Evolutionary conservation across 2,329 filamentous ascomycete species (phyloP).

Genomic region (Fusarium armeniacum): DNA sequence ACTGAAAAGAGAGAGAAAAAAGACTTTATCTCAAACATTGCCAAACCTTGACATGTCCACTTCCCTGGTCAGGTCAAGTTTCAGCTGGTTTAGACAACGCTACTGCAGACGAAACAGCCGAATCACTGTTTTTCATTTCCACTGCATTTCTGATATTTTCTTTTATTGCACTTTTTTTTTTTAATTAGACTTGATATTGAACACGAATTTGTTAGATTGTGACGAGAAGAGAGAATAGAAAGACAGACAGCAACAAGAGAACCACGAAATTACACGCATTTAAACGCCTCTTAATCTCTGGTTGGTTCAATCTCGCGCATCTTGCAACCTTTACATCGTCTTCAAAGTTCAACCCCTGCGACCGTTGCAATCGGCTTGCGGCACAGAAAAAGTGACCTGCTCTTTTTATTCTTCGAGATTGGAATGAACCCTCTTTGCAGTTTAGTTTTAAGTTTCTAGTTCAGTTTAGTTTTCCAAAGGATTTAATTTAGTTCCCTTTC

Average conservation of each 20-base stretch:
- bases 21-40: conserved; percentile 25
- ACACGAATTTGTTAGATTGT: neutral
- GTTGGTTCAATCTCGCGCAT: conserved; percentile 28
- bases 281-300: conserved; percentile 31
- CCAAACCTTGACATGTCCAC: conserved; percentile 10
- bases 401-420: conserved; percentile 7
- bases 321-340: conserved; percentile 15
- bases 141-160: conserved; percentile 7
- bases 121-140: conserved; percentile 39
- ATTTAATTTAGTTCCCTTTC: conserved; percentile 14
- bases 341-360: neutral
- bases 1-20: neutral
- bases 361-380: conserved; percentile 33
- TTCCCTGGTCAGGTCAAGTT: conserved; percentile 12
- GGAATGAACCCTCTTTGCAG: conserved; percentile 2
- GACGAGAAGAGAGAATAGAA: neutral
- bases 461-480: neutral
- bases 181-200: conserved; percentile 1
- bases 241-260: neutral
- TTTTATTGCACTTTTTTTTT: neutral
- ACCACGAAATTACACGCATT: conserved; percentile 34
- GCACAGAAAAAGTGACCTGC: conserved; percentile 27
- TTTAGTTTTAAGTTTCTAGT: conserved; percentile 17
- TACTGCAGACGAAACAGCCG: conserved; percentile 38
- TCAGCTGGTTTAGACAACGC: conserved; percentile 35